phyloP scores from a whole-genome alignment of 2,329 filamentous ascomycete genomes.

The Nigrospora sphaerica region DNA sequence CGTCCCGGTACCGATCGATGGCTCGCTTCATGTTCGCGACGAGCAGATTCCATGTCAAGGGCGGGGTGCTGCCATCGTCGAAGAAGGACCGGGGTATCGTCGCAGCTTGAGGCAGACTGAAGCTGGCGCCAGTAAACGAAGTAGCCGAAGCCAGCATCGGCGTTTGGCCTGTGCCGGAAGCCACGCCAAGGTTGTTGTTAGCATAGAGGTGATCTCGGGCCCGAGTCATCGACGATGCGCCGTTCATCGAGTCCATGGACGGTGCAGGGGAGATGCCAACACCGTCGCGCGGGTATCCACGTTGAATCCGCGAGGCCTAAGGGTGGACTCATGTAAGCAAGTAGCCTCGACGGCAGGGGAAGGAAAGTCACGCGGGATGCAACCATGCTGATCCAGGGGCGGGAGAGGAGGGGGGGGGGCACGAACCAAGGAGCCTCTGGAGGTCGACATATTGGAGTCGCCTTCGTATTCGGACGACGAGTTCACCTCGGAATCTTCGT shows the following conservation, averaged over 20 bases:
- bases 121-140: slow-evolving; percentile 53
- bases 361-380: background rate
- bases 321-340: background rate
- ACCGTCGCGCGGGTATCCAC: slow-evolving; percentile 57
- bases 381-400: background rate
- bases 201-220: slow-evolving; percentile 49
- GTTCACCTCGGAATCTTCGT: slow-evolving; percentile 75
- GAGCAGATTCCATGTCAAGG: slow-evolving; percentile 82
- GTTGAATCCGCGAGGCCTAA: slow-evolving; percentile 52
- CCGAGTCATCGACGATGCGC: slow-evolving; percentile 51
- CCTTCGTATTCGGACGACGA: slow-evolving; percentile 85
- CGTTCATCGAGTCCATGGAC: slow-evolving; percentile 86
- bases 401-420: background rate
- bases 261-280: slow-evolving; percentile 67
- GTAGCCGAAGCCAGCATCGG: slow-evolving; percentile 53
- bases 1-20: slow-evolving; percentile 82
- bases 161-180: slow-evolving; percentile 24
- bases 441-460: slow-evolving; percentile 63
- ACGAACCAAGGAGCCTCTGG: slow-evolving; percentile 62
- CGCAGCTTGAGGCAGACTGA: slow-evolving; percentile 49
- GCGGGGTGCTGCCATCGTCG: slow-evolving; percentile 74
- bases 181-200: slow-evolving; percentile 39
- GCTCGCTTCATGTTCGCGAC: slow-evolving; percentile 90
- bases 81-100: slow-evolving; percentile 78
- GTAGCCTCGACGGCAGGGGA: background rate